Evolutionary conservation across 805 yeast genomes (phyloP).

Genomic region (Kuraishia floccosa): DNA sequence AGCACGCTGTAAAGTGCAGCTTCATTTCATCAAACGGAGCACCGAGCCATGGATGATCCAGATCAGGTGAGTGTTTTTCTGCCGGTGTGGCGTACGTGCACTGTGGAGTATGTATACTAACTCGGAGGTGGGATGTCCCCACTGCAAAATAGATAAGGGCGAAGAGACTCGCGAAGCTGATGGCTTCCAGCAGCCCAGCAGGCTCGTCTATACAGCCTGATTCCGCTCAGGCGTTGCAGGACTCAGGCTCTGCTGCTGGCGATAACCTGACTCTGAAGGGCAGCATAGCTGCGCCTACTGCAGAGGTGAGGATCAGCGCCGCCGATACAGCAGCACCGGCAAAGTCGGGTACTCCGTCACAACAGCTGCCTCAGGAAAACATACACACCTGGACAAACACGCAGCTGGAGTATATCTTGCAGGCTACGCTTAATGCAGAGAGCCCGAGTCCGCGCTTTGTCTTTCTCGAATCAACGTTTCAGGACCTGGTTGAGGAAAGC

Average conservation of each 20-base stretch:
- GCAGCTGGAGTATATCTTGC: constrained; percentile 24
- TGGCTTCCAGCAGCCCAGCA: too few relatives aligned
- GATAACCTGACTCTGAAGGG: background rate
- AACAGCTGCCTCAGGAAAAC: constrained; percentile 3
- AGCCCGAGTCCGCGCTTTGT: constrained; percentile 4
- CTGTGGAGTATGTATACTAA: too few relatives aligned
- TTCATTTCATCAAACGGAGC: too few relatives aligned
- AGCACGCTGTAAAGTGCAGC: too few relatives aligned
- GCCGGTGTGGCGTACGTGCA: too few relatives aligned
- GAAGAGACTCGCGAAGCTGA: constrained; percentile 38
- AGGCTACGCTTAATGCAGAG: constrained; percentile 18
- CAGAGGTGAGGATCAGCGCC: background rate
- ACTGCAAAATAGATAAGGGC: constrained; percentile 20
- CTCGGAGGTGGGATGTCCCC: too few relatives aligned
- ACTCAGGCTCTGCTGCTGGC: too few relatives aligned
- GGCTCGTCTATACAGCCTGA: too few relatives aligned
- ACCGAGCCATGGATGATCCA: constrained; percentile 1
- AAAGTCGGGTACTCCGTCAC: constrained; percentile 3
- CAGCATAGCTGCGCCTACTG: background rate
- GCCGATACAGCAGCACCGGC: too few relatives aligned
- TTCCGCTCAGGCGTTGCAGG: too few relatives aligned
- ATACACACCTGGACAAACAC: constrained; percentile 28
- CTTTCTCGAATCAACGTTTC: constrained; percentile 12
- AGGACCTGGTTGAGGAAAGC: constrained; percentile 9
- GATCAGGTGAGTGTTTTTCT: constrained; percentile 1